These are phyloP conservation scores for Xylaria palmicola DNA, from an alignment of 495 filamentous ascomycete genomes.

Conservation along the genomic window DNA sequence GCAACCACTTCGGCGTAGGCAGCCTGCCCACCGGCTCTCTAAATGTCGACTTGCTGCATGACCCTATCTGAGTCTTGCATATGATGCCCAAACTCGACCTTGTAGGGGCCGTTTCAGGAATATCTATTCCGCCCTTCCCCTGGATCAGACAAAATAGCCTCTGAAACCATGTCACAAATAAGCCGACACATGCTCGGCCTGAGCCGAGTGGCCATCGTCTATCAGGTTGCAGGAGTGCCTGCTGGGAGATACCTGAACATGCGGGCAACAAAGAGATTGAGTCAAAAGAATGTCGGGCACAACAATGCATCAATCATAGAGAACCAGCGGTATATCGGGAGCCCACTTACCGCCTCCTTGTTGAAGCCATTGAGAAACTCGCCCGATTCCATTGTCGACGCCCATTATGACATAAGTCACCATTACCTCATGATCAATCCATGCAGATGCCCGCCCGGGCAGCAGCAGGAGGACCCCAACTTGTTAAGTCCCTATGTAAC, in stretches of 20 bases:
- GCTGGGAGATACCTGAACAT: neutral
- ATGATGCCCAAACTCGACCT: slow-evolving; percentile 7
- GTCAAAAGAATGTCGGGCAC: neutral
- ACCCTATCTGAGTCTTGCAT: neutral
- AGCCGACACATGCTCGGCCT: slow-evolving; percentile 32
- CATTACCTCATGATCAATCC: no score
- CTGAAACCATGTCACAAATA: slow-evolving; percentile 34
- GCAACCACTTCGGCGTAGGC: neutral
- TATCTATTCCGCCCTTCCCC: slow-evolving; percentile 14
- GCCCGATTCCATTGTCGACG: neutral
- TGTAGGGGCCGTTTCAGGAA: slow-evolving; percentile 15
- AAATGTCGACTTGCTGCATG: no score
- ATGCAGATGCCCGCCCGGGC: no score
- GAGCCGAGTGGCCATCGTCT: slow-evolving; percentile 30
- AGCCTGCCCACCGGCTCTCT: no score
- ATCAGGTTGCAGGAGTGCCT: slow-evolving; percentile 15
- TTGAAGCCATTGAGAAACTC: neutral
- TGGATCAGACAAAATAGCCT: slow-evolving; percentile 31
- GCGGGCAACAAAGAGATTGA: neutral
- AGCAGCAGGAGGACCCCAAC: no score
- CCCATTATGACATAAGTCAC: no score
- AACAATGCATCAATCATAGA: no score
- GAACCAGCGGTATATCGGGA: neutral
- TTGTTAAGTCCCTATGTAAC: no score
- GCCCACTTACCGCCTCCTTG: neutral